Conservation (phyloP, 306 rosid species). For the Trifolium repens region DNA sequence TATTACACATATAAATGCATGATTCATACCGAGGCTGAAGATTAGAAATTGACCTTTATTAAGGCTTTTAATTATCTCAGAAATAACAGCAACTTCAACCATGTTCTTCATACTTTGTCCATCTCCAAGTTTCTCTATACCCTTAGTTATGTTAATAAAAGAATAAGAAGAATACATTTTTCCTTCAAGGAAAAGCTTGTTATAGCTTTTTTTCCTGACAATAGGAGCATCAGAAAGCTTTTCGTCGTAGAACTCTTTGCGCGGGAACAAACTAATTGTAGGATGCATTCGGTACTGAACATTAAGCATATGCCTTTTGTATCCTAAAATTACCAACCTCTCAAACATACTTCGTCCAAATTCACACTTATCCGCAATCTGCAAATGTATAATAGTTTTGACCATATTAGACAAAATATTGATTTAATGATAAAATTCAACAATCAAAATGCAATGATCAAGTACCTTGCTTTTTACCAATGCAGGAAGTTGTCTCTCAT, state of each 20-base stretch:
- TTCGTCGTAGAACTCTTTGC: constrained; percentile 45
- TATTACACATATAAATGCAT: neutral
- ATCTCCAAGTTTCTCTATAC: constrained; percentile 44
- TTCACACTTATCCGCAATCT: constrained; percentile 47
- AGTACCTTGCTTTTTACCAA: constrained; percentile 67
- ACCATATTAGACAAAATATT: neutral
- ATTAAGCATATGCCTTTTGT: constrained; percentile 42
- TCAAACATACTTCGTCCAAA: constrained; percentile 58
- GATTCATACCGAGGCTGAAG: neutral
- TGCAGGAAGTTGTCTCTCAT: constrained; percentile 69
- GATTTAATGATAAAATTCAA: neutral
- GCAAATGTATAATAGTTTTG: neutral
- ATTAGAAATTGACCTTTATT: constrained; percentile 43
- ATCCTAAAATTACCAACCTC: constrained; percentile 47
- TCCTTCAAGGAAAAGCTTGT: constrained; percentile 37
- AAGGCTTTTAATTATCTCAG: constrained; percentile 55
- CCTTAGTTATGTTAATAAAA: constrained; percentile 46
- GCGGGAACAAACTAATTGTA: constrained; percentile 52
- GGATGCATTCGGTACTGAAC: constrained; percentile 63
- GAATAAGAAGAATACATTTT: constrained; percentile 44
- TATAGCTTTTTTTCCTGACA: constrained; percentile 34
- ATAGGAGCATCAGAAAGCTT: constrained; percentile 39
- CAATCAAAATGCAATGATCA: neutral
- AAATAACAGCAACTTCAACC: constrained; percentile 55
- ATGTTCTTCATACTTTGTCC: constrained; percentile 47